Evolutionary conservation across 768 basidiomycete species (phyloP).

Genomic region (Russula olivacea): DNA sequence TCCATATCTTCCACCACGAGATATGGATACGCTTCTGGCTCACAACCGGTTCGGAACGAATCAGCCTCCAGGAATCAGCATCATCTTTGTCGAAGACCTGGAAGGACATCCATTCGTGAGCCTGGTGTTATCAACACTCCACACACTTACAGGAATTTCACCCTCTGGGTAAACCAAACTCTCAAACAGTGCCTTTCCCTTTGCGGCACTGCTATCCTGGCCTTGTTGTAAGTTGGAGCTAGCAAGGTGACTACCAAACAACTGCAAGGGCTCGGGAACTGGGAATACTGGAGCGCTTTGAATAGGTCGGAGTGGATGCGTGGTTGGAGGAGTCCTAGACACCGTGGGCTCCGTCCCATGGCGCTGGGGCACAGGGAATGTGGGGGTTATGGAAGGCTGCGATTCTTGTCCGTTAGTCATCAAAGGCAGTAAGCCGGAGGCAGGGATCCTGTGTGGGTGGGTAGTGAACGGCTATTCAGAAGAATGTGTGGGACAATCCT

Average conservation of each 20-base stretch:
- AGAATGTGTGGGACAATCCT: background rate
- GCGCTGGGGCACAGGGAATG: background rate
- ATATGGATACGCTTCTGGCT: conserved; percentile 17
- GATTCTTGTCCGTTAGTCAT: background rate
- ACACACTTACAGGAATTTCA: conserved; percentile 2
- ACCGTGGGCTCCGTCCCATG: background rate
- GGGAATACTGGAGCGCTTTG: background rate
- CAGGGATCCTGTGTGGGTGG: background rate
- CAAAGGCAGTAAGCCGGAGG: background rate
- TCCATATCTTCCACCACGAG: conserved; percentile 40
- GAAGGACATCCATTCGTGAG: background rate
- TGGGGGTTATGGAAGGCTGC: background rate
- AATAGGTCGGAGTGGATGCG: background rate
- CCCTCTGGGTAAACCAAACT: background rate
- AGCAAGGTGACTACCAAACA: background rate
- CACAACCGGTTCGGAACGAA: background rate
- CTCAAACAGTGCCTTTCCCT: background rate
- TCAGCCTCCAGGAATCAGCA: background rate
- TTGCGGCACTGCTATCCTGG: background rate
- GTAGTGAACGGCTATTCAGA: background rate
- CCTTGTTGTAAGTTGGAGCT: background rate
- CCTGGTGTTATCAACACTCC: background rate
- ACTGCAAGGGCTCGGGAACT: background rate
- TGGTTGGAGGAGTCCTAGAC: background rate
- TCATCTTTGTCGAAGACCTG: background rate